Conservation (phyloP, 768 basidiomycete species). For the Russula lepida region DNA sequence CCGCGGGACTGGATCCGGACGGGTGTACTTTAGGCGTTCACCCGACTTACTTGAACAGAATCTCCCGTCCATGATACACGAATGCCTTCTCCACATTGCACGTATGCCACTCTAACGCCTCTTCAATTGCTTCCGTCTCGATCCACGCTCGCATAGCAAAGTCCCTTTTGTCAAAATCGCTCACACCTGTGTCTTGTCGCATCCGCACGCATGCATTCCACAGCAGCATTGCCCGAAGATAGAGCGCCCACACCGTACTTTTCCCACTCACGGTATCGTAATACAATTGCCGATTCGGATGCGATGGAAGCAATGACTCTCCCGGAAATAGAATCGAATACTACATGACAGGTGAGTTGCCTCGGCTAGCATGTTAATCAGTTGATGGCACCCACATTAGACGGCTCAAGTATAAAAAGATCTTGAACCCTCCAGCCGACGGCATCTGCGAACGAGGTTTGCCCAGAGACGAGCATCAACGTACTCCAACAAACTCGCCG, state of each 20-base stretch:
- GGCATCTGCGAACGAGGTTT: conserved; percentile 52
- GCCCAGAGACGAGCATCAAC: conserved; percentile 53
- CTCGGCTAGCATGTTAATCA: not conserved
- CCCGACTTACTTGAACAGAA: conserved; percentile 55
- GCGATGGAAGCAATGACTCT: conserved; percentile 41
- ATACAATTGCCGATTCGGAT: conserved; percentile 26
- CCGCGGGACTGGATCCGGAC: conserved; percentile 1
- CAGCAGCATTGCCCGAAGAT: conserved; percentile 57
- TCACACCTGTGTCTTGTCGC: conserved; percentile 35
- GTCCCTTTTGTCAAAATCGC: conserved; percentile 45
- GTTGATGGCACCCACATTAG: conserved; percentile 45
- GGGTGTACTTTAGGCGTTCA: conserved; percentile 24
- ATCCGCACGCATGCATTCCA: conserved; percentile 68
- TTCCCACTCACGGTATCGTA: conserved; percentile 35
- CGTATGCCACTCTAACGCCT: conserved; percentile 51
- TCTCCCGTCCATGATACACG: conserved; percentile 63
- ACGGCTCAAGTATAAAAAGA: conserved; percentile 54
- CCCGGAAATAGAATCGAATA: conserved; percentile 67
- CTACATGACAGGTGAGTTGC: conserved; percentile 29
- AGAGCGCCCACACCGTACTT: conserved; percentile 68
- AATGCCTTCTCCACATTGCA: conserved; percentile 61
- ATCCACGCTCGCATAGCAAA: conserved; percentile 65
- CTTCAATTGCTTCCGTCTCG: conserved; percentile 59
- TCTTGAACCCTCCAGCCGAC: conserved; percentile 31
- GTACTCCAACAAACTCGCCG: conserved; percentile 69